Conservation (phyloP, 23 red algal genomes). For the Chondrus crispus region DNA sequence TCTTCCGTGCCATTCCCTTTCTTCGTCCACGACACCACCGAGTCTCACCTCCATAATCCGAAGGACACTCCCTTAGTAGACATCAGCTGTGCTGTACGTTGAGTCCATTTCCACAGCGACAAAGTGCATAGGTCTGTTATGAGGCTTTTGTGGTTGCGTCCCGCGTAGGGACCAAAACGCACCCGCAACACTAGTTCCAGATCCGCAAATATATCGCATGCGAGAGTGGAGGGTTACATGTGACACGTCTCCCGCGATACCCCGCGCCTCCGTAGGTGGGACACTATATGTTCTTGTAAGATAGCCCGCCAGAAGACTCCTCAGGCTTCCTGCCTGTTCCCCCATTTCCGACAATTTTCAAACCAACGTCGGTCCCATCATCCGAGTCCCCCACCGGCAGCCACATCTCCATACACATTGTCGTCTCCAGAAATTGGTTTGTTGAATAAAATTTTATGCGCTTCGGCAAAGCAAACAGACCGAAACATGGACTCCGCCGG, state of each 20-base stretch:
- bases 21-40: not conserved
- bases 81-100: not conserved
- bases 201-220: not conserved
- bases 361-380: not conserved
- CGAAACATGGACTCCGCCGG: not conserved
- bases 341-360: not conserved
- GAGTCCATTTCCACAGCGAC: conserved; percentile 3
- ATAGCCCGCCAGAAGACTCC: not conserved
- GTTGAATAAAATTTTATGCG: not conserved
- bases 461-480: not conserved
- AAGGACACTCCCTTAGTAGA: not conserved
- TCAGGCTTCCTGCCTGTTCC: not conserved
- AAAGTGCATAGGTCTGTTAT: not conserved
- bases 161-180: too few species aligned
- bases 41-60: not conserved
- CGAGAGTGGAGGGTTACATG: not conserved
- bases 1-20: not conserved
- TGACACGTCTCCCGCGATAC: not conserved
- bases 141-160: not conserved
- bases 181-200: not conserved
- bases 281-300: not conserved
- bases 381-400: not conserved
- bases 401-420: not conserved
- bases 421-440: not conserved
- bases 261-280: not conserved